phyloP scores from a whole-genome alignment of 768 basidiomycete species.

The Chalciporus piperatus region DNA sequence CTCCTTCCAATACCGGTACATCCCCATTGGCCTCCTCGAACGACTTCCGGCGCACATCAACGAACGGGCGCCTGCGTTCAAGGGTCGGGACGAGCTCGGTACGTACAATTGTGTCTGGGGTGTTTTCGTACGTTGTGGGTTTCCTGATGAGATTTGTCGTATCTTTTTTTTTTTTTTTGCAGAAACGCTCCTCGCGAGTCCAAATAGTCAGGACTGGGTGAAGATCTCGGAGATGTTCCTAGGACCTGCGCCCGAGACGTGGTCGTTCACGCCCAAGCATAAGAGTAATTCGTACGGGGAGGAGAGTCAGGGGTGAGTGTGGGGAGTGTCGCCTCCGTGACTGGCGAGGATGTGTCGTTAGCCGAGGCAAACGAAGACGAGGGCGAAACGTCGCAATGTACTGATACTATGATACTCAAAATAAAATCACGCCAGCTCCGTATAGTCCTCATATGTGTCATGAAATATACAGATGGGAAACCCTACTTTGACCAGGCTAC shows the following conservation, averaged over 20 bases:
- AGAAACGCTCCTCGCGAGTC: conserved; percentile 85
- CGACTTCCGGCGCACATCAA: conserved; percentile 77
- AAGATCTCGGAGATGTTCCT: conserved; percentile 95
- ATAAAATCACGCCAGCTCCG: too few species aligned
- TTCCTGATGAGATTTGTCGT: too few species aligned
- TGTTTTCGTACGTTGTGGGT: too few species aligned
- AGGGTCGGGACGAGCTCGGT: conserved; percentile 88
- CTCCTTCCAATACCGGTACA: conserved; percentile 94
- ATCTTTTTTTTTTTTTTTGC: not conserved
- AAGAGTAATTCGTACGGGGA: conserved; percentile 79
- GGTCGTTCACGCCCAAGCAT: conserved; percentile 90
- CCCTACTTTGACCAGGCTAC: too few species aligned
- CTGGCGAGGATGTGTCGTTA: too few species aligned
- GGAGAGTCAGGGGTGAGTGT: conserved; percentile 55
- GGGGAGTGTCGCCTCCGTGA: too few species aligned
- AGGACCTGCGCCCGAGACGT: conserved; percentile 79
- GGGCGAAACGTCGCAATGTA: too few species aligned
- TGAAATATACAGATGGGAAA: too few species aligned
- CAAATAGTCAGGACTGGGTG: conserved; percentile 83
- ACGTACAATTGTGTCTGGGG: too few species aligned
- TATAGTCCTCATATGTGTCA: too few species aligned
- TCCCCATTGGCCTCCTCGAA: conserved; percentile 92
- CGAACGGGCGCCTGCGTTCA: conserved; percentile 85
- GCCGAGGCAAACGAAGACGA: too few species aligned
- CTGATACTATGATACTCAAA: too few species aligned